Conservation (phyloP, 306 rosid species). For the Lagenaria siceraria region DNA sequence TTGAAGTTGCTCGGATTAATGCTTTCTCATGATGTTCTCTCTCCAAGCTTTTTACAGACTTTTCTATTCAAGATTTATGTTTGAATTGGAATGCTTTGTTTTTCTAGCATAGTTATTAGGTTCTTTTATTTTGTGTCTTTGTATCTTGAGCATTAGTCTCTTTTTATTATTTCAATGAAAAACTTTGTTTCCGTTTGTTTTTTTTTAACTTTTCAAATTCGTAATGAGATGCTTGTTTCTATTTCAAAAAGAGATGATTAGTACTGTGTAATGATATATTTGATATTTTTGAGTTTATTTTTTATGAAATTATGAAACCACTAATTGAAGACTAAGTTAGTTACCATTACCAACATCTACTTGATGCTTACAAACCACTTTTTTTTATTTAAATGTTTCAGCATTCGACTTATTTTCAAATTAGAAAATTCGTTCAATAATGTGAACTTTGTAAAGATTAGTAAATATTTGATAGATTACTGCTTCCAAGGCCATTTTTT, state of each 20-base stretch:
- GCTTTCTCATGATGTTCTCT: no score
- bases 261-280: background rate
- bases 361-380: background rate
- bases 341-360: background rate
- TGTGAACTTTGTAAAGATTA: background rate
- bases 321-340: background rate
- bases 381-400: background rate
- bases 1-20: no score
- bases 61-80: no score
- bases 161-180: background rate
- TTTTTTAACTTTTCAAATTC: background rate
- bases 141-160: no score
- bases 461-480: background rate
- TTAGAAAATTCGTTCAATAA: background rate
- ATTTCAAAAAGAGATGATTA: background rate
- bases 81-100: no score
- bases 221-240: background rate
- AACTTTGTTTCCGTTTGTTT: background rate
- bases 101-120: no score
- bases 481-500: background rate
- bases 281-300: background rate
- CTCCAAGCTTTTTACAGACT: no score
- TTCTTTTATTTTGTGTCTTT: no score
- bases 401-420: background rate
- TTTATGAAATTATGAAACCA: no score